Base-by-base conservation (phyloP, 352 stramenopile species). In the Hyaloperonospora arabidopsidis region DNA sequence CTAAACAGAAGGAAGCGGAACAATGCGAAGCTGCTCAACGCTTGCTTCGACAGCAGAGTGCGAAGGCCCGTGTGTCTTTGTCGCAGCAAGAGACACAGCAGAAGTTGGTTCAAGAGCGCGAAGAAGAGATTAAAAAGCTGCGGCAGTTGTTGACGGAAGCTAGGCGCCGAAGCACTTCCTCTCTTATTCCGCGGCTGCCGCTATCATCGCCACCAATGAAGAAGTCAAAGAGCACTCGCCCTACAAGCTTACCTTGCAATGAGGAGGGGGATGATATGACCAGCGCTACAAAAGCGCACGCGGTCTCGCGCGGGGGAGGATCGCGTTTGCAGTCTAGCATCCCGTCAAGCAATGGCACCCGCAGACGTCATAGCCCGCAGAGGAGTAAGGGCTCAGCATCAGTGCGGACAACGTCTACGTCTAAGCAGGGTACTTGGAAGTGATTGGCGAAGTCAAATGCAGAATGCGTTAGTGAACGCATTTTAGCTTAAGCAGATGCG, bases 91-190 rank as follows among this genome's bases (percentile, higher is more conserved):
- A 87, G 53, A 65, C 67, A 5, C 53, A 88, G 1, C 77, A 88
- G 53, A 73, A 69, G n/a, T 52, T 87, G 54, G 46, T 93, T 13
- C 70, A 73, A n/a, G 79, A 87, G 36, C 76, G 82, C 14, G 82
- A 93, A 52, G 75, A 86, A 35, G 82, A 93, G 52, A 82, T 93
- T 32, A 82, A 83, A 50, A 90, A 88, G 49, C 54, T 93, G 23
- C 77, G 82, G 6, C 76, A 87, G 19, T 55, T 78, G 62, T 54
- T 93, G 17, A 87, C 71, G 0, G 82, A 93, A 47, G 78, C 79
- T 5, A 77, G 82, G 2, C 76, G 84, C 44, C 74, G 82, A 22
- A 89, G 65, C 22, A 81, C 80, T n/a, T 77, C 68, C 14, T 79
- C 79, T 2, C 72, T 91, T 12, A 88, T 91, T 35, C 81, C 81